Conservation (phyloP, 2,329 filamentous ascomycete species). For the Colletotrichum tofieldiae region DNA sequence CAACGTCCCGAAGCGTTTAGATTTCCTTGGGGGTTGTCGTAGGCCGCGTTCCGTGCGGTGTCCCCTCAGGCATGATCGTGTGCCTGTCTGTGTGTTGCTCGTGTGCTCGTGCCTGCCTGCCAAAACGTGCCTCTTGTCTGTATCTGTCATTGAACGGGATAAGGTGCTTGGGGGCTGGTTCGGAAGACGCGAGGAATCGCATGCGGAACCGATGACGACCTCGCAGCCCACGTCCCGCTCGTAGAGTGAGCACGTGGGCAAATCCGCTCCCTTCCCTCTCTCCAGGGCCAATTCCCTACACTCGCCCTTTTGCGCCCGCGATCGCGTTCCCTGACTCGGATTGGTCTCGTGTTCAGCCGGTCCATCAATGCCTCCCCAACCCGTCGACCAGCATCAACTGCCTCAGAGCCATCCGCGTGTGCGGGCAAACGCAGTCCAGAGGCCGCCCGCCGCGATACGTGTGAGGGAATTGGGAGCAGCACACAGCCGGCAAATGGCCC, state of each 20-base stretch:
- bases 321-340: background rate
- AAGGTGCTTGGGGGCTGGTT: background rate
- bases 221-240: slow-evolving; percentile 11
- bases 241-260: slow-evolving; percentile 37
- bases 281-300: background rate
- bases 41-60: slow-evolving; percentile 14
- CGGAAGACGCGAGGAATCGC: slow-evolving; percentile 3
- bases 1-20: background rate
- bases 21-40: background rate
- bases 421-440: background rate
- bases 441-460: background rate
- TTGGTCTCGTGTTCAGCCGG: background rate
- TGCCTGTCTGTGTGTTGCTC: background rate
- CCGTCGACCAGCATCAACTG: background rate
- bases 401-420: background rate
- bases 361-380: background rate
- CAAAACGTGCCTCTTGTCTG: slow-evolving; percentile 17
- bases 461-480: background rate
- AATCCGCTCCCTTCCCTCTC: background rate
- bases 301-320: slow-evolving; percentile 1
- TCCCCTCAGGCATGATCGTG: background rate
- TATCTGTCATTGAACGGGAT: slow-evolving; percentile 10
- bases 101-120: background rate
- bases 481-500: background rate
- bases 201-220: slow-evolving; percentile 20